Evolutionary conservation across 768 basidiomycete genomes (phyloP), one percentile per base, ranked within the genome.

Genomic region (Mrakia blollopis): DNA sequence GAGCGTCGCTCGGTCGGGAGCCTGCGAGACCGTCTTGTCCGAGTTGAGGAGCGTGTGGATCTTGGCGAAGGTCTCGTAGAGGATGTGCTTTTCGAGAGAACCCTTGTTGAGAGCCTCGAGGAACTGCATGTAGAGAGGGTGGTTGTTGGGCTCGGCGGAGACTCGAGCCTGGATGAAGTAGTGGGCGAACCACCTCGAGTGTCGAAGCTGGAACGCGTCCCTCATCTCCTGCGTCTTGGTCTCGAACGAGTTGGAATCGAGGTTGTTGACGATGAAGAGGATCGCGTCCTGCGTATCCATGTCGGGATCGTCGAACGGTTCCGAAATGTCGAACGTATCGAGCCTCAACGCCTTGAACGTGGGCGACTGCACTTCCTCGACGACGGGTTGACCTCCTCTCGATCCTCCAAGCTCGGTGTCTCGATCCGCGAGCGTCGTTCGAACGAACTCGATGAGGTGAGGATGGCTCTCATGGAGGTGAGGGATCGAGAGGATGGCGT

Each of bases 111-210:
- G 85, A 3, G 90, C 89, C 78, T 98, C 93, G 76, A 99, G 86
- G 82, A 99, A 93, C 75, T 94, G 91, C 78, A 97, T 89, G 84
- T 99, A 99, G 47, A 98, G 88, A 68, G 90, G 88, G 80, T 98
- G 97, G 81, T 98, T 97, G 86, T 99, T 99, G 72, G 93, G 93
- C 84, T 99, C 97, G 75, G 91, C 91, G 84, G 91, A 92, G 83
- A 98, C 90, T 52, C 97, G 92, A 81, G 98, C 93, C 81, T 95
- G 93, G 50, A 99, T 94, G 68, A 99, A 88, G 83, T 98, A 99
- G 82, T 97, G 91, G 63, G 97, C 96, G 81, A 99, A 97, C 97
- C 97, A 99, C 65, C 91, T 88, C 11, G 93, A 89, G 82, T 94
- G 89, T 57, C 88, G 86, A 80, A 94, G 91, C 65, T 91, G 88